Base-by-base conservation (phyloP, 164 flowering plant species). In the Piper betle region DNA sequence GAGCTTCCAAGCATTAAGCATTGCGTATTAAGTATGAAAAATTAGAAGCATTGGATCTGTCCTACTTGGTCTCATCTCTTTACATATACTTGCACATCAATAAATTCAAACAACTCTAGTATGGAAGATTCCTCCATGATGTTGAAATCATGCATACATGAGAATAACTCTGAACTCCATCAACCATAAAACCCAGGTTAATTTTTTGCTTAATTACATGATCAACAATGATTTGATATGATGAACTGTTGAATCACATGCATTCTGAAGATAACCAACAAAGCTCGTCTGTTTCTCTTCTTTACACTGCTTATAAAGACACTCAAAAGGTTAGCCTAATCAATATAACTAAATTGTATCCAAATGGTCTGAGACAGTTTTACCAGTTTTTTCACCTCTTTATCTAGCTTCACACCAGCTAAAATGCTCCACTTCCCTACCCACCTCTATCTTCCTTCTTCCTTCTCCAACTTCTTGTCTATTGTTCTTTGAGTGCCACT, bases 391-490 rank as follows among this genome's bases (percentile, higher is more conserved):
- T 25, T 38, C 39, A 13, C 33, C 15, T 55, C 58, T 55, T 19
- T 55, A 13, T 55, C 64, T 54, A 17, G 8, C 63, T 53, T 46
- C 60, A 25, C 33, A 25, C 33, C 33, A 25, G 33, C 33, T 25
- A 25, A 25, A 25, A 25, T 19, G 4, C 39, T 37, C 39, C 40
- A 46, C 37, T 53, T 55, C n/a, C 42, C 66, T 37, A n/a, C 25
- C 5, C 8, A 38, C 12, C 55, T 46, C 64, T 63, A 59, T 56
- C 59, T 64, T 57, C 60, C 59, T 62, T 68, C 18, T 39, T 59
- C 6, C n/a, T 41, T 63, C 60, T 57, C 60, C 55, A 63, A 59
- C 12, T 39, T 52, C 6, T 17, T 41, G 16, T 42, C 58, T 55
- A 38, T 38, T 15, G 16, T 55, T 33, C 39, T n/a, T 12, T 25